Conservation (phyloP, 2,329 filamentous ascomycete species). For the Neopestalotiopsis sp. region DNA sequence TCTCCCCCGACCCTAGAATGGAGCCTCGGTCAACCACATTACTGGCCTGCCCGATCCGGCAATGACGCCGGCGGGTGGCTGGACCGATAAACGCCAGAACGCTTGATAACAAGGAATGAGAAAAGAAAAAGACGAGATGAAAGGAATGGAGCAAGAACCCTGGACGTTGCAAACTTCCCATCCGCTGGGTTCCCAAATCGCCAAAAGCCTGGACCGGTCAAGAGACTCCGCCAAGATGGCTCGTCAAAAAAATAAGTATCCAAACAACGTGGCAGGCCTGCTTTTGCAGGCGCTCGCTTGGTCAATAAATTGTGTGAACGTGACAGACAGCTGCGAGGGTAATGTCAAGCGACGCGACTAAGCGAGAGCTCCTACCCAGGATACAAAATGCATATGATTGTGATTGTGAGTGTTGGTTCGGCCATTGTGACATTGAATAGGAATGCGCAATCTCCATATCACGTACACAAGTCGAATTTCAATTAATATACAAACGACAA, state of each 20-base stretch:
- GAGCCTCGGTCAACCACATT: neutral
- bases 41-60: slow-evolving; percentile 16
- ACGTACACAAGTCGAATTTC: too few species aligned
- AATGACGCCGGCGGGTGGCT: slow-evolving; percentile 2
- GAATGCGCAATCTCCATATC: too few species aligned
- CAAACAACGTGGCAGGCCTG: slow-evolving; percentile 17
- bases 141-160: neutral
- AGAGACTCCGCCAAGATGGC: neutral
- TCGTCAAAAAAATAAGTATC: neutral
- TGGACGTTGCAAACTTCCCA: neutral
- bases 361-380: neutral
- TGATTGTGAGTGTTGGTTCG: too few species aligned
- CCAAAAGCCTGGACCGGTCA: slow-evolving; percentile 4
- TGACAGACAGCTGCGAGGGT: neutral
- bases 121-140: neutral
- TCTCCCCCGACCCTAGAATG: neutral
- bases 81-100: slow-evolving; percentile 5
- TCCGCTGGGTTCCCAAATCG: neutral
- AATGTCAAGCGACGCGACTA: neutral
- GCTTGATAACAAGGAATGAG: neutral
- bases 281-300: neutral
- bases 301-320: neutral
- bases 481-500: too few species aligned
- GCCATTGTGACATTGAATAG: too few species aligned
- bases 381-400: neutral